Evolutionary conservation across 371 early-diverging fungal genomes (phyloP), one percentile per base, ranked within the genome.

Genomic region (Apophysomyces elegans): DNA sequence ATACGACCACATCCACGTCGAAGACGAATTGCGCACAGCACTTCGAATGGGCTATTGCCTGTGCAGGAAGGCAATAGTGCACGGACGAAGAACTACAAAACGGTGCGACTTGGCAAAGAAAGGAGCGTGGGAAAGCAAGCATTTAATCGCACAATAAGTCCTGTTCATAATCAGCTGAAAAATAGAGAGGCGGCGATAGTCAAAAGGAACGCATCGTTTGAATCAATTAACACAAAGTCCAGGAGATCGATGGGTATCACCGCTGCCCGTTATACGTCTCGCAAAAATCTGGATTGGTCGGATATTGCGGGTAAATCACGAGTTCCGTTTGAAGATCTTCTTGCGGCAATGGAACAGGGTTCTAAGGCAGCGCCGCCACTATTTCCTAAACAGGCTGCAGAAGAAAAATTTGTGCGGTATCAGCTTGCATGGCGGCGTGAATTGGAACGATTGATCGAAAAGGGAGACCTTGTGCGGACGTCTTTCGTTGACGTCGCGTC

Each of bases 321-420:
- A 26, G 78, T 87, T 4, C 78, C 88, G 0, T 69, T 92, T 64
- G 90, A 92, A 64, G 80, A 79, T 37, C 73, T 93, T 6, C 67
- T 93, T 13, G 68, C 79, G 11, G 80, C 86, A 0, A 69, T 92
- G 56, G 93, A 93, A 56, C 85, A 84, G 39, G 83, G 81, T 4
- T 87, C 88, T 9, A 86, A 90, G 62, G 72, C 84, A 1, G 64
- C 80, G 1, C 88, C 90, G 9, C 92, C 93, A 14, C 64, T 88
- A 44, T 96, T 96, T 65, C 83, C 91, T 12, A 91, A 91, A 60
- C 77, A 84, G 12, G 75, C 89, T 7, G 83, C 87, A 2, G 97
- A 97, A 73, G 95, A 95, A 56, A 86, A 87, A 37, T 96, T 87
- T 72, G 96, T 95, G 39, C 88, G 91, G 32, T 83, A 89, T 16